Evolutionary conservation across 2,329 filamentous ascomycete species (phyloP).

Genomic region (Ceratocystis cubensis): DNA sequence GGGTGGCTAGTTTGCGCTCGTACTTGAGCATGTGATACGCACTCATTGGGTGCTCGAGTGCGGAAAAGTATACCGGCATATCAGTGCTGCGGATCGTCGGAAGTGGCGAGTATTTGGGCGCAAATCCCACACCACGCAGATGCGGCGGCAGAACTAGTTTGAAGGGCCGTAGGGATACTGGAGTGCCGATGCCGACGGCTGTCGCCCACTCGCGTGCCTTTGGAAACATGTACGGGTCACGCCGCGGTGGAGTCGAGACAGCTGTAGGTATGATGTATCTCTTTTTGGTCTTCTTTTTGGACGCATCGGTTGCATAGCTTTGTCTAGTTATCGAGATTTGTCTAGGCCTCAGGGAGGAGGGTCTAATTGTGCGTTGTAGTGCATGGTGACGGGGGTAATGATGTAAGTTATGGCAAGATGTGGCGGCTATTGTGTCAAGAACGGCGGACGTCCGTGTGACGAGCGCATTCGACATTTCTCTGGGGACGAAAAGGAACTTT

Average conservation of each 20-base stretch:
- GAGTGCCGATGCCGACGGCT: not conserved
- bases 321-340: not conserved
- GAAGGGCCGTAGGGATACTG: not conserved
- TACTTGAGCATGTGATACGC: conserved; percentile 21
- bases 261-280: not conserved
- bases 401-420: not conserved
- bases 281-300: not conserved
- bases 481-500: not conserved
- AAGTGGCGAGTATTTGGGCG: conserved; percentile 13
- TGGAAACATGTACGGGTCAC: conserved; percentile 13
- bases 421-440: not conserved
- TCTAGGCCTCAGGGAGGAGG: not conserved
- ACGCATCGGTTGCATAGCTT: not conserved
- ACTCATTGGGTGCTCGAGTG: conserved; percentile 17
- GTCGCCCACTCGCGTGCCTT: conserved; percentile 13
- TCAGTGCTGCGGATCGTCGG: conserved; percentile 17
- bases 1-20: conserved; percentile 16
- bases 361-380: not conserved
- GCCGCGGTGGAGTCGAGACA: not conserved
- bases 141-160: conserved; percentile 9
- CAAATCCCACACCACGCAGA: conserved; percentile 6
- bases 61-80: conserved; percentile 16
- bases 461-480: not conserved
- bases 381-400: not conserved
- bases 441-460: conserved; percentile 1